A percentile compares a stretch with the other conserved stretches of the same genome.
Conservation (phyloP, 2,329 filamentous ascomycete genomes). For the Polychaeton citri region DNA sequence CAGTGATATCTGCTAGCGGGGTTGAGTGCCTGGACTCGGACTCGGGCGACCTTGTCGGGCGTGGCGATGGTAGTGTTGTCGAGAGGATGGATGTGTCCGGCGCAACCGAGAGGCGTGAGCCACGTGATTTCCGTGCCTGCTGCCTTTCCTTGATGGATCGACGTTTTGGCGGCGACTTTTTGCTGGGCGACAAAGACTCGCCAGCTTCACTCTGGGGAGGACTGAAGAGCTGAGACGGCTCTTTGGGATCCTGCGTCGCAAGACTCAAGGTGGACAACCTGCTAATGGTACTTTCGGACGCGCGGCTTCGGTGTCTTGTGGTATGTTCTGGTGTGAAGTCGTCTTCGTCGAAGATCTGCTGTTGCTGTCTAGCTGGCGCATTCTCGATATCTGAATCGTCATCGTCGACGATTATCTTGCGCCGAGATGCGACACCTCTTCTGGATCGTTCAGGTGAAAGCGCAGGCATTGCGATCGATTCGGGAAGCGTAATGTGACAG, state of each 20-base stretch:
- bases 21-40: constrained; percentile 31
- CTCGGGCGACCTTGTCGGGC: constrained; percentile 27
- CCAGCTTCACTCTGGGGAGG: constrained; percentile 38
- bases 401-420: constrained; percentile 63
- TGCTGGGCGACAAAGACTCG: constrained; percentile 41
- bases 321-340: constrained; percentile 72
- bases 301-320: too few relatives aligned
- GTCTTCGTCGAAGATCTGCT: constrained; percentile 52
- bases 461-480: constrained; percentile 22
- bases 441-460: constrained; percentile 40
- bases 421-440: constrained; percentile 49
- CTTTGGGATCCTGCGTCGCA: too few relatives aligned
- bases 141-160: constrained; percentile 41
- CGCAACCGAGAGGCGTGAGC: constrained; percentile 25
- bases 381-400: constrained; percentile 46
- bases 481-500: not conserved
- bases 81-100: constrained; percentile 22
- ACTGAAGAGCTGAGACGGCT: constrained; percentile 45
- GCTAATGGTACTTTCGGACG: too few relatives aligned
- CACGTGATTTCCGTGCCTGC: constrained; percentile 25
- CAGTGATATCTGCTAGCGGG: constrained; percentile 63
- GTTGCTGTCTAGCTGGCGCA: constrained; percentile 36
- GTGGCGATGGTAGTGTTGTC: constrained; percentile 35
- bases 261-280: too few relatives aligned
- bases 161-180: constrained; percentile 51